Evolutionary conservation across 2,329 filamentous ascomycete species (phyloP).

Genomic region (Aspergillus bombycis): DNA sequence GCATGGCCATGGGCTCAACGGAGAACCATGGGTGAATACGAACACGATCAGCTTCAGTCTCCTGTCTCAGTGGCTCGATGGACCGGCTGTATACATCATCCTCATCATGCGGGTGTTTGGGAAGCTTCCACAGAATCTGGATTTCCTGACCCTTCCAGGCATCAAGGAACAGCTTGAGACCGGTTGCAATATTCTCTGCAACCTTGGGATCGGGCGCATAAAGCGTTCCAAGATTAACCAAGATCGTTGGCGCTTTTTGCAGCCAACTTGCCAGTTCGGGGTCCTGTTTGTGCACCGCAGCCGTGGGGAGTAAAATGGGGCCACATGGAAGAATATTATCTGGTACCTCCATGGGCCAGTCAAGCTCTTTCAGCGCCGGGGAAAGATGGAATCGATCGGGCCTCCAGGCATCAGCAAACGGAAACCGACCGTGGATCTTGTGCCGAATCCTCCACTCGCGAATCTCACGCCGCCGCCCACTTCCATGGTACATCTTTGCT

Average conservation of each 20-base stretch:
- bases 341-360: constrained; percentile 47
- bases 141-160: constrained; percentile 25
- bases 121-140: constrained; percentile 47
- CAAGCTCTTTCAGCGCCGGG: constrained; percentile 36
- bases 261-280: constrained; percentile 51
- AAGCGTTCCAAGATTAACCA: constrained; percentile 55
- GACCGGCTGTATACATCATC: constrained; percentile 25
- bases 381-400: constrained; percentile 33
- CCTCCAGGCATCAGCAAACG: constrained; percentile 31
- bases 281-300: constrained; percentile 42
- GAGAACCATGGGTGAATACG: constrained; percentile 49
- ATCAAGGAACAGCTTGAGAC: constrained; percentile 42
- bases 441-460: constrained; percentile 28
- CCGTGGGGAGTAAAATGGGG: constrained; percentile 47
- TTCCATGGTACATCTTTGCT: constrained; percentile 30
- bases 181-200: constrained; percentile 44
- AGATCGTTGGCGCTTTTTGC: constrained; percentile 45
- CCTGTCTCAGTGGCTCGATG: constrained; percentile 23
- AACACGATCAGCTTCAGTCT: constrained; percentile 36
- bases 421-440: constrained; percentile 31
- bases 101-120: constrained; percentile 25
- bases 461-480: constrained; percentile 27
- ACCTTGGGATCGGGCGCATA: constrained; percentile 35
- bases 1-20: constrained; percentile 40
- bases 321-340: constrained; percentile 50